Percentiles rank a stretch among this genome's conserved stretches.
Conservation (phyloP, 2,329 filamentous ascomycete genomes). For the Colletotrichum liaoningense region DNA sequence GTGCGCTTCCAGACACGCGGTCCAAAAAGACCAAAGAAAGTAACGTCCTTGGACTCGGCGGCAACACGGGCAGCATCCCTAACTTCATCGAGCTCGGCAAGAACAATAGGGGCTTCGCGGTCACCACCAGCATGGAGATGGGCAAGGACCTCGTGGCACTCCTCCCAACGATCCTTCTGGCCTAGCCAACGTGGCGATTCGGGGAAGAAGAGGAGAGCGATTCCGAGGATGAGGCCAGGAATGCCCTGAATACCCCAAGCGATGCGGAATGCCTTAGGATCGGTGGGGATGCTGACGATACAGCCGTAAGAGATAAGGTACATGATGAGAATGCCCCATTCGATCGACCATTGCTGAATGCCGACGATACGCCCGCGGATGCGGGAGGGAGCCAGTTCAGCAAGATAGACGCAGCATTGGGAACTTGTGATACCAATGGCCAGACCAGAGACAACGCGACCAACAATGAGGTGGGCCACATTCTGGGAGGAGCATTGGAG, state of each 20-base stretch:
- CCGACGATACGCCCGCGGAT: conserved; percentile 75
- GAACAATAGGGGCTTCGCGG: conserved; percentile 62
- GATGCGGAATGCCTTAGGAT: conserved; percentile 71
- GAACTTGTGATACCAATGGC: conserved; percentile 75
- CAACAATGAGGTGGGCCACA: conserved; percentile 64
- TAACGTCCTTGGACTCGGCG: conserved; percentile 49
- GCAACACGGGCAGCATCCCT: conserved; percentile 51
- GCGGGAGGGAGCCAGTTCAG: conserved; percentile 70
- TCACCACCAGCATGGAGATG: conserved; percentile 68
- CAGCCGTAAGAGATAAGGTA: conserved; percentile 76
- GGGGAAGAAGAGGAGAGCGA: conserved; percentile 37
- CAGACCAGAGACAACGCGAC: conserved; percentile 72
- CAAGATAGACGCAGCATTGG: conserved; percentile 76
- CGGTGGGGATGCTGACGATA: conserved; percentile 65
- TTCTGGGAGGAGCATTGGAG: conserved; percentile 70
- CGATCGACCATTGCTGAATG: conserved; percentile 80
- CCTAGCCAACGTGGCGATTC: conserved; percentile 34
- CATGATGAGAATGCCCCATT: conserved; percentile 75
- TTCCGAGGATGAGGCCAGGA: conserved; percentile 39
- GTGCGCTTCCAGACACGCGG: conserved; percentile 62
- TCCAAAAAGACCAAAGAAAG: conserved; percentile 57
- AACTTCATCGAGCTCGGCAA: conserved; percentile 69
- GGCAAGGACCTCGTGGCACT: conserved; percentile 35
- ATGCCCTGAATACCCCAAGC: conserved; percentile 40
- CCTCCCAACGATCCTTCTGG: conserved; percentile 36